These are phyloP conservation scores for Pleurotus salmoneostramineus DNA, from an alignment of 768 basidiomycete genomes.

Conservation along the genomic window DNA sequence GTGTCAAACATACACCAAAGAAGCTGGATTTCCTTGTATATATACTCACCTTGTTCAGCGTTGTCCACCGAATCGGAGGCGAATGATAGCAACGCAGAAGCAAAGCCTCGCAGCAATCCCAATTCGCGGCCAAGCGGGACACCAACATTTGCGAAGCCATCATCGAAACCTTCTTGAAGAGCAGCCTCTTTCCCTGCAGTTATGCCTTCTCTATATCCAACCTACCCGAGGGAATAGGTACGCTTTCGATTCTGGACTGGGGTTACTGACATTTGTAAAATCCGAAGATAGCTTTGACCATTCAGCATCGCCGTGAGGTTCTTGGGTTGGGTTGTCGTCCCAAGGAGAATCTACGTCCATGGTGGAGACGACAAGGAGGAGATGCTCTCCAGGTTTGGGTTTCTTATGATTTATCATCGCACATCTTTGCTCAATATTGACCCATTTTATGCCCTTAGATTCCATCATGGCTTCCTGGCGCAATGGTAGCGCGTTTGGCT, in stretches of 20 bases:
- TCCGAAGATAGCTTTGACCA: conserved; percentile 66
- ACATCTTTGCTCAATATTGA: too few relatives aligned
- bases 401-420: too few relatives aligned
- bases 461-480: conserved; percentile 86
- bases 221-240: conserved; percentile 38
- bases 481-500: conserved; percentile 97
- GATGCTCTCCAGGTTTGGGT: too few relatives aligned
- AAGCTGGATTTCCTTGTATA: not conserved
- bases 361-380: too few relatives aligned
- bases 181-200: conserved; percentile 85
- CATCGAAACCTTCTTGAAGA: conserved; percentile 88
- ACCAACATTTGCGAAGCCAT: conserved; percentile 71
- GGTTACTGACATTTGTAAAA: conserved; percentile 60
- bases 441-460: too few relatives aligned
- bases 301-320: conserved; percentile 43
- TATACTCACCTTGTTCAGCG: not conserved
- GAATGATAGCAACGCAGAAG: conserved; percentile 59
- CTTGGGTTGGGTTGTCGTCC: conserved; percentile 42
- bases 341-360: conserved; percentile 54
- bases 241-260: not conserved
- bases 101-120: conserved; percentile 71
- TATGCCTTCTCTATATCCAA: conserved; percentile 96
- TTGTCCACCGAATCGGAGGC: too few relatives aligned
- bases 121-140: conserved; percentile 74
- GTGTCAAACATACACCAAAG: not conserved